Evolutionary conservation across 73 alveolate species (phyloP).

Genomic region (Paraurostyla sp.): DNA sequence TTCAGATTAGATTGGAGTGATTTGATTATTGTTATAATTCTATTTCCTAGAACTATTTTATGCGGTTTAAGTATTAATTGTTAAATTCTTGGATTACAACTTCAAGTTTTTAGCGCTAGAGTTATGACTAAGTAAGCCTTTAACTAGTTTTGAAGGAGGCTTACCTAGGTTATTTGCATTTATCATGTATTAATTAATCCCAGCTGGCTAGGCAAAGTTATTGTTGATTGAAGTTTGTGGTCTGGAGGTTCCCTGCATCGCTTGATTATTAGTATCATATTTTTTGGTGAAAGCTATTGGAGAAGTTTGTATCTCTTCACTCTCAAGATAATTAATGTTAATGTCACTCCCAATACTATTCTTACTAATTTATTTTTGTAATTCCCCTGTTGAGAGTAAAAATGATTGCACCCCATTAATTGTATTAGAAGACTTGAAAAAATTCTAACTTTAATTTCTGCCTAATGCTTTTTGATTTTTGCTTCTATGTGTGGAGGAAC

Average conservation of each 20-base stretch:
- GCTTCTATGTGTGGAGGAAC: not conserved
- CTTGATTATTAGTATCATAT: slow-evolving; percentile 4
- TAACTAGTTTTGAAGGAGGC: not conserved
- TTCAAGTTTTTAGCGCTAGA: slow-evolving; percentile 21
- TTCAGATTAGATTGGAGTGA: not conserved
- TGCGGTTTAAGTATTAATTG: not conserved
- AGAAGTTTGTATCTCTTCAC: not conserved
- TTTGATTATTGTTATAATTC: not conserved
- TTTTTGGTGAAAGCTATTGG: not conserved
- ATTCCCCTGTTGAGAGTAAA: not conserved
- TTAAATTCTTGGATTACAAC: not conserved
- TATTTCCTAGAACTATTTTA: slow-evolving; percentile 4
- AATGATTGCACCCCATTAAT: not conserved
- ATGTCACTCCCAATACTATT: not conserved
- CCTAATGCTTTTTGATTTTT: not conserved
- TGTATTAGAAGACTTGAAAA: not conserved
- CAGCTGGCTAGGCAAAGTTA: not conserved
- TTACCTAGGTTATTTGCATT: not conserved
- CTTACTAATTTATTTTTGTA: not conserved
- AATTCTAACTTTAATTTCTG: slow-evolving; percentile 6
- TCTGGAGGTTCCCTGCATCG: too few relatives aligned
- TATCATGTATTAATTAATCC: not conserved
- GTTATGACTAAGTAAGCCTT: slow-evolving; percentile 20
- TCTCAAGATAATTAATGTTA: not conserved
- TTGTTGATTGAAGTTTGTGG: not conserved